A percentile compares a stretch with the other conserved stretches of the same genome.
Conservation (phyloP, 345 rosid genomes). For the Rhodamnia argentea region DNA sequence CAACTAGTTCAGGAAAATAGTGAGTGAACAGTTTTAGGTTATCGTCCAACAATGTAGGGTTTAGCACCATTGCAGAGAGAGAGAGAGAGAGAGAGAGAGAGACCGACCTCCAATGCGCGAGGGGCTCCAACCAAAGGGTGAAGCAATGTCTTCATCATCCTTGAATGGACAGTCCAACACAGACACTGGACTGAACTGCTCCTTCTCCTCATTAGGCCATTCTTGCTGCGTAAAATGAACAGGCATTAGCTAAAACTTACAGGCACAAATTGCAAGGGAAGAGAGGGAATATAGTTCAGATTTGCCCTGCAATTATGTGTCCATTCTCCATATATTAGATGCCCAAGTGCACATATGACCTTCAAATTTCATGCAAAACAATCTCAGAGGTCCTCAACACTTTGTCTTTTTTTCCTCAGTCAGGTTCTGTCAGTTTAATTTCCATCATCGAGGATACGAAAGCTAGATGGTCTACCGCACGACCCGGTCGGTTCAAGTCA, state of each 20-base stretch:
- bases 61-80: neutral
- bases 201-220: conserved; percentile 49
- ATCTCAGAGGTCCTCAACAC: neutral
- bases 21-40: too few species aligned
- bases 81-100: neutral
- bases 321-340: neutral
- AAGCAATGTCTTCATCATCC: conserved; percentile 31
- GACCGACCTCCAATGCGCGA: conserved; percentile 15
- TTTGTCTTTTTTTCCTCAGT: neutral
- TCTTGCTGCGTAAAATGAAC: conserved; percentile 14
- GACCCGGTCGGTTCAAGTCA: neutral
- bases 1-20: too few species aligned
- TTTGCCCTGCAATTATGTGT: neutral
- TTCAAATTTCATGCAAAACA: neutral
- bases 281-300: neutral
- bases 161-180: conserved; percentile 70
- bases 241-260: neutral
- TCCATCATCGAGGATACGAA: neutral
- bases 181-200: conserved; percentile 80
- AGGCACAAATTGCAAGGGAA: neutral
- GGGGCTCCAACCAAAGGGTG: neutral
- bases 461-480: neutral
- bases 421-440: neutral
- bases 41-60: too few species aligned
- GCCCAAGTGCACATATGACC: neutral